Base-by-base conservation (phyloP, 768 basidiomycete species). In the Termitomyces sp. region DNA sequence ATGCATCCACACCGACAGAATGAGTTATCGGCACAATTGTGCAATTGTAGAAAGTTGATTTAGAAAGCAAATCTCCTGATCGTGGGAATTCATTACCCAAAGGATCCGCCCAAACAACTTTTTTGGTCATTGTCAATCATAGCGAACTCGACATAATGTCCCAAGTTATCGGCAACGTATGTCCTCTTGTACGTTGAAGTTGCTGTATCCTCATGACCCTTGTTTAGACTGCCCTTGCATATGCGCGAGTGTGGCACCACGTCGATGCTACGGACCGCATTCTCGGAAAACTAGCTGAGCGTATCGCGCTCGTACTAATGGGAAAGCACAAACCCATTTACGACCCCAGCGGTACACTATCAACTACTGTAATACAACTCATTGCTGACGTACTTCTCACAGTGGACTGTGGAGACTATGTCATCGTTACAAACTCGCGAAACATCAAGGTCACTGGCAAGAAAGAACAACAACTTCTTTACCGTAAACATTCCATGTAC, bases 251-350 rank as follows among this genome's bases (percentile, higher is more conserved):
- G 47, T 99, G 96, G 97, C 94, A 98, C 70, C 91, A 92, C 61
- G 93, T 94, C 62, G 89, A 96, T 66, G 95, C 95, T 13, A 81
- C 89, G 11, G 91, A 92, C 66, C 86, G 95, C 41, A 78, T 95
- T n/a, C 81, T 98, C 18, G 97, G 97, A 69, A 93, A 95, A 78
- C 82, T 98, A 11, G 95, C 97, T 6, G 88, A 91, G 66, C 83
- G 93, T 37, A 97, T 99, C 66, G 96, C 97, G 3, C 83, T 93
- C 58, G 94, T 95, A 34, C 81, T 99, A 48, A 98, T 98, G 96
- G 97, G 96, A 69, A 99, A 98, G 76, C 95, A 98, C 73, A 99
- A 98, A 70, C 95, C 96, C 6, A 93, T 95, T 42, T 98, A 92
- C 67, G 94, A 98, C 74, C 93, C 93, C 11, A 82, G 88, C 63